A percentile compares a stretch with the other conserved stretches of the same genome.
phyloP scores from a whole-genome alignment of 805 yeast genomes.

The Candida coquimbonensis region DNA sequence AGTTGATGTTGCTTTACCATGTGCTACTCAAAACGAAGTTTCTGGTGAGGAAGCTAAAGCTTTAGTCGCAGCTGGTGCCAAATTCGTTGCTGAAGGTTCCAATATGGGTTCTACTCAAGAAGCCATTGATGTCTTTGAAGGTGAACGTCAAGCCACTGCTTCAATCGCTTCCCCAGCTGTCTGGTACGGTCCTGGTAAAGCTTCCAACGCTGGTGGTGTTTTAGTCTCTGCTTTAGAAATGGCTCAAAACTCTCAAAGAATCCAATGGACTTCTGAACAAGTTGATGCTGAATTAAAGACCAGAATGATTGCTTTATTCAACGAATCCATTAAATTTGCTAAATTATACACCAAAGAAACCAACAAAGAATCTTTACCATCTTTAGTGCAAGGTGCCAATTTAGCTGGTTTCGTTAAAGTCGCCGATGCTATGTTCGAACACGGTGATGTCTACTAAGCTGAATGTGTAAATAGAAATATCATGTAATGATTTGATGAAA shows the following conservation, averaged over 20 bases:
- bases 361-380: constrained; percentile 68
- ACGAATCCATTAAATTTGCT: constrained; percentile 88
- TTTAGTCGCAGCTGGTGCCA: constrained; percentile 84
- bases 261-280: constrained; percentile 84
- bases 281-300: constrained; percentile 86
- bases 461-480: constrained; percentile 9
- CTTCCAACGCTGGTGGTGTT: constrained; percentile 99
- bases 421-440: constrained; percentile 96
- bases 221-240: constrained; percentile 97
- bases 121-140: constrained; percentile 93
- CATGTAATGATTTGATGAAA: constrained; percentile 6
- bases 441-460: constrained; percentile 62
- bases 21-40: constrained; percentile 98
- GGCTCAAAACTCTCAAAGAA: constrained; percentile 98
- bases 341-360: constrained; percentile 66
- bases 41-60: constrained; percentile 95
- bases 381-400: constrained; percentile 97
- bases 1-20: constrained; percentile 94
- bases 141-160: constrained; percentile 47
- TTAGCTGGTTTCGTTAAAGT: constrained; percentile 98
- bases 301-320: constrained; percentile 90
- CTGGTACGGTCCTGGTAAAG: constrained; percentile 99
- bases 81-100: constrained; percentile 97
- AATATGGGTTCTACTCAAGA: constrained; percentile 99
- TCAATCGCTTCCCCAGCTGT: constrained; percentile 44